Base-by-base conservation (phyloP, 148 eudicot genomes). In the Rhododendron henanense region DNA sequence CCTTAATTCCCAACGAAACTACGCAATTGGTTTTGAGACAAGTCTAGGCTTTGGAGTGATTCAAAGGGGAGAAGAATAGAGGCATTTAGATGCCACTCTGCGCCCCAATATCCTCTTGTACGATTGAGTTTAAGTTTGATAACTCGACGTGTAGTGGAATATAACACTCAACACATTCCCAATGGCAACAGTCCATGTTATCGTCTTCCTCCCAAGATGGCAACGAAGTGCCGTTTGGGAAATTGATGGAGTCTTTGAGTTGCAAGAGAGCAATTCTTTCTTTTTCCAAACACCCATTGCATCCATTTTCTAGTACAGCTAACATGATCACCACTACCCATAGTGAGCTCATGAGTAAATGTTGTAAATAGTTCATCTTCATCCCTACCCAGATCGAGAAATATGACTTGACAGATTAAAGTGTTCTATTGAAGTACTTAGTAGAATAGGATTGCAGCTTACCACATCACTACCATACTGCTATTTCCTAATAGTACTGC, bases 261-360 rank as follows among this genome's bases (percentile, higher is more conserved):
- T 81, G 45, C 69, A 81, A 35, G 15, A 81, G 83, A 33, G 83
- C 83, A 8, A 81, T 2, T n/a, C 69, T 81, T 21, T 81, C 83
- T 81, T 81, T n/a, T 37, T 81, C 83, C 83, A 33, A 18, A 19
- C 83, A 81, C 45, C 83, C 41, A 78, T 15, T 10, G 21, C 67
- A 53, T 25, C 67, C 69, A 10, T 55, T 81, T 8, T 7, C 71
- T n/a, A 53, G 2, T 39, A 39, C 44, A 6, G 23, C 71, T 3
- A 35, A 35, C 25, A 55, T 4, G 2, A 18, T 6, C 57, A 79
- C 33, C 0, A 1, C 10, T 6, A 31, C 15, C 51, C 37, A 77
- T 19, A 18, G 0, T 45, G 45, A 18, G 4, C 7, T 23, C 47
- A 8, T n/a, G 3, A n/a, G 0, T 59, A 59, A 59, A 13, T 11